Conservation (phyloP, 2,329 filamentous ascomycete species). For the Aspergillus costaricaensis region DNA sequence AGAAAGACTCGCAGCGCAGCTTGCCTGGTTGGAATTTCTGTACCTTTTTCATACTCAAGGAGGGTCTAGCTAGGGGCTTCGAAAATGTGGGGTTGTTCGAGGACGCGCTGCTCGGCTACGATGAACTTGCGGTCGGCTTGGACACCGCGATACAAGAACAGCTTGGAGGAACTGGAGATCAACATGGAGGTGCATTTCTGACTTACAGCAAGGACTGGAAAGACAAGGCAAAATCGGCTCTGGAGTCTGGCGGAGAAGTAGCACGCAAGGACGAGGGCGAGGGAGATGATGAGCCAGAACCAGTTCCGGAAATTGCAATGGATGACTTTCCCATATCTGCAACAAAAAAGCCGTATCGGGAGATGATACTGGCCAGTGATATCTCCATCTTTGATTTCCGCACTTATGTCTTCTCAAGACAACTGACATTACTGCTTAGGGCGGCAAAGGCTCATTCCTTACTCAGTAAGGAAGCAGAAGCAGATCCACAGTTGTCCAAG, state of each 20-base stretch:
- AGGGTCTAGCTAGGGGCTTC: conserved; percentile 88
- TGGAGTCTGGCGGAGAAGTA: conserved; percentile 39
- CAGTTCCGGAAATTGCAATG: conserved; percentile 31
- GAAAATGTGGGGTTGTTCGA: conserved; percentile 96
- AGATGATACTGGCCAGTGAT: conserved; percentile 89
- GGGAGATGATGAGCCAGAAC: conserved; percentile 29
- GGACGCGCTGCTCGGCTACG: conserved; percentile 91
- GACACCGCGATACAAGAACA: conserved; percentile 81
- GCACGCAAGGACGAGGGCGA: conserved; percentile 34
- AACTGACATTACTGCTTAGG: conserved; percentile 77
- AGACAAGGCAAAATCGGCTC: conserved; percentile 56
- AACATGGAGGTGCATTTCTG: conserved; percentile 72
- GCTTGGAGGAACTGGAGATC: conserved; percentile 59
- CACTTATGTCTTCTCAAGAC: conserved; percentile 88
- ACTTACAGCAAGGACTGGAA: conserved; percentile 73
- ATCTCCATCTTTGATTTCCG: conserved; percentile 96
- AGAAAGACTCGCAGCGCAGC: conserved; percentile 82
- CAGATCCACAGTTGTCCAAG: conserved; percentile 48
- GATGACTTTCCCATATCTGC: conserved; percentile 49
- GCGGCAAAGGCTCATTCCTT: conserved; percentile 66
- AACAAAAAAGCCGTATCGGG: conserved; percentile 78
- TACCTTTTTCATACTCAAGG: conserved; percentile 97
- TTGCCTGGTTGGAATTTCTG: conserved; percentile 99
- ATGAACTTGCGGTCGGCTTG: conserved; percentile 85
- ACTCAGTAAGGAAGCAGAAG: conserved; percentile 30